Evolutionary conservation across 202 grass and related monocot genomes (phyloP).

Genomic region (Carex sylvatica): DNA sequence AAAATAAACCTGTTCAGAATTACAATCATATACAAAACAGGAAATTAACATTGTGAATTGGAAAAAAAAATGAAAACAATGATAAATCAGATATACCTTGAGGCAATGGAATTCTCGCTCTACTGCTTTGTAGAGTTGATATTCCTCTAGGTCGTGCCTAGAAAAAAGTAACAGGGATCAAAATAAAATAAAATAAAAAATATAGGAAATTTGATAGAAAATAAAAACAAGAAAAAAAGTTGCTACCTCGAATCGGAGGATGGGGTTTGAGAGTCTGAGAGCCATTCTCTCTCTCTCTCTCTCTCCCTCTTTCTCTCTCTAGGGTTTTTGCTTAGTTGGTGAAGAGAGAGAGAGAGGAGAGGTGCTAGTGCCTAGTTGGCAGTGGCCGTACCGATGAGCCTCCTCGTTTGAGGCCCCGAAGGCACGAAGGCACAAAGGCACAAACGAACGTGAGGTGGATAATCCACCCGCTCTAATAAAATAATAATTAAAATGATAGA

Average conservation of each 20-base stretch:
- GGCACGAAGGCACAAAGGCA: not conserved
- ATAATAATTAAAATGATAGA: no score
- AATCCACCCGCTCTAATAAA: not conserved
- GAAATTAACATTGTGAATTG: not conserved
- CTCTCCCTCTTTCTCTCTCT: slow-evolving; percentile 4
- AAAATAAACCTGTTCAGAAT: slow-evolving; percentile 15
- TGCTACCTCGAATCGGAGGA: not conserved
- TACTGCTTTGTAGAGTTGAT: not conserved
- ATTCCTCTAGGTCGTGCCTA: slow-evolving; percentile 15
- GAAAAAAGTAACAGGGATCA: not conserved
- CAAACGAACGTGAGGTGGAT: slow-evolving; percentile 1
- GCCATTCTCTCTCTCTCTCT: not conserved
- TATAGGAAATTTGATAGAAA: not conserved
- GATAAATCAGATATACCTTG: slow-evolving; percentile 2
- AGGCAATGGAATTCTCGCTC: not conserved
- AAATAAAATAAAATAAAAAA: not conserved
- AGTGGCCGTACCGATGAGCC: not conserved
- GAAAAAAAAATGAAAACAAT: not conserved
- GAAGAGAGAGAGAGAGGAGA: not conserved
- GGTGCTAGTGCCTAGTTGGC: not conserved
- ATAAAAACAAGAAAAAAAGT: not conserved
- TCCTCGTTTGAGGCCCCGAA: not conserved
- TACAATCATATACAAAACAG: not conserved
- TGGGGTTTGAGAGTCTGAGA: slow-evolving; percentile 4
- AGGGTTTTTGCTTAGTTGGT: no score